These are phyloP conservation scores for Rhododendron ovatum DNA, from an alignment of 148 eudicot species.

Conservation along the genomic window DNA sequence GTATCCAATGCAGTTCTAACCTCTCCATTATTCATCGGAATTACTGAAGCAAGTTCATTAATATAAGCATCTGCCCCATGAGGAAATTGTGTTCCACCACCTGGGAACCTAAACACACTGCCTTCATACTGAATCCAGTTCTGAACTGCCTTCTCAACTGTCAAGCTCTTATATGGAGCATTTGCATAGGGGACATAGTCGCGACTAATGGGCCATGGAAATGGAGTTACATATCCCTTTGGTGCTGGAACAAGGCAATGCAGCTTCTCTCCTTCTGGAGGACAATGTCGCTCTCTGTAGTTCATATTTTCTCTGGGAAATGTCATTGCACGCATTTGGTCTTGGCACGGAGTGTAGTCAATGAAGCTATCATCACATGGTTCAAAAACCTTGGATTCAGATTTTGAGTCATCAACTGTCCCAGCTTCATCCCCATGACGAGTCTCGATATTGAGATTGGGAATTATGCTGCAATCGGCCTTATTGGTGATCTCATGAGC, in stretches of 20 bases:
- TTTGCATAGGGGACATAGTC: constrained; percentile 57
- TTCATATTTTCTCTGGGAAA: constrained; percentile 48
- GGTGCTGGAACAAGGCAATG: constrained; percentile 49
- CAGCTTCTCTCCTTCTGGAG: constrained; percentile 36
- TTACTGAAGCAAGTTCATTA: constrained; percentile 38
- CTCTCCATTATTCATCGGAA: constrained; percentile 43
- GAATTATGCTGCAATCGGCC: constrained; percentile 31
- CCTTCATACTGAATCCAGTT: constrained; percentile 63
- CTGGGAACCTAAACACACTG: constrained; percentile 52
- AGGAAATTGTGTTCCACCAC: constrained; percentile 64
- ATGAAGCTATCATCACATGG: constrained; percentile 31
- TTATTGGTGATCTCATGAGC: constrained; percentile 36
- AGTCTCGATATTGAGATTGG: constrained; percentile 33
- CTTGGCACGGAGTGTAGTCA: constrained; percentile 54
- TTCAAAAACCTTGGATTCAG: constrained; percentile 25
- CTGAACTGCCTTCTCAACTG: constrained; percentile 56
- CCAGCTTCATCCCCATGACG: constrained; percentile 28
- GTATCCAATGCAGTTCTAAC: constrained; percentile 55
- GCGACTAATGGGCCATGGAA: constrained; percentile 52
- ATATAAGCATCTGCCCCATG: constrained; percentile 53
- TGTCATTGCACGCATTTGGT: constrained; percentile 49
- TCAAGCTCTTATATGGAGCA: constrained; percentile 52
- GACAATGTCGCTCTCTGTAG: constrained; percentile 51
- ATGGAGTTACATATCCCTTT: constrained; percentile 50
- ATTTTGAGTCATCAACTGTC: constrained; percentile 11